Evolutionary conservation across 2,329 filamentous ascomycete species (phyloP).

Genomic region (Epichloe amarillans): DNA sequence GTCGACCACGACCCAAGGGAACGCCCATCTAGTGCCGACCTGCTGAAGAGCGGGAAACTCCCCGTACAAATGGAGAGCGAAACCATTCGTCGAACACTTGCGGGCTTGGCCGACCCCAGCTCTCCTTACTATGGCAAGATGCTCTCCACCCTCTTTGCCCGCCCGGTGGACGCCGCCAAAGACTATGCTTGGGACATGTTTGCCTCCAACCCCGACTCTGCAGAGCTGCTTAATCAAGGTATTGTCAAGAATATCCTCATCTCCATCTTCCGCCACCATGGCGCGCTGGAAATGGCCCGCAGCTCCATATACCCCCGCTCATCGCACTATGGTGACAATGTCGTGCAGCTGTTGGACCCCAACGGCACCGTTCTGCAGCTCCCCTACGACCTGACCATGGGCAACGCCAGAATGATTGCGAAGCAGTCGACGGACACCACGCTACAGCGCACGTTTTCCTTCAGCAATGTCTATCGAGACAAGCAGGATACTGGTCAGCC

Average conservation of each 20-base stretch:
- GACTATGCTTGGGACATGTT: conserved; percentile 69
- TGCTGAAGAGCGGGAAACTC: conserved; percentile 74
- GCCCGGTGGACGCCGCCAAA: conserved; percentile 64
- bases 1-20: conserved; percentile 72
- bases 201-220: conserved; percentile 35
- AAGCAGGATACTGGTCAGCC: conserved; percentile 69
- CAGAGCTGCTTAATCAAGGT: conserved; percentile 56
- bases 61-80: conserved; percentile 90
- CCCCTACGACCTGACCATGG: conserved; percentile 86
- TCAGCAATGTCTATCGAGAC: conserved; percentile 79
- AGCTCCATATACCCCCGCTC: conserved; percentile 73
- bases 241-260: conserved; percentile 62
- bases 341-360: conserved; percentile 67
- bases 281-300: conserved; percentile 68
- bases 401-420: conserved; percentile 73
- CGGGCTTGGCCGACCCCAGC: conserved; percentile 64
- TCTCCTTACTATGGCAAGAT: conserved; percentile 87
- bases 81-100: conserved; percentile 70
- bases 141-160: conserved; percentile 70
- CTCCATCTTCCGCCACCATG: conserved; percentile 75
- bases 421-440: conserved; percentile 48
- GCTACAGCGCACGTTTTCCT: conserved; percentile 68
- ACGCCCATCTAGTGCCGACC: conserved; percentile 67
- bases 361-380: conserved; percentile 82
- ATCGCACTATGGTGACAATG: conserved; percentile 57